These are phyloP conservation scores for Orbilia oligospora DNA, from an alignment of 2,329 filamentous ascomycete genomes.

Conservation along the genomic window DNA sequence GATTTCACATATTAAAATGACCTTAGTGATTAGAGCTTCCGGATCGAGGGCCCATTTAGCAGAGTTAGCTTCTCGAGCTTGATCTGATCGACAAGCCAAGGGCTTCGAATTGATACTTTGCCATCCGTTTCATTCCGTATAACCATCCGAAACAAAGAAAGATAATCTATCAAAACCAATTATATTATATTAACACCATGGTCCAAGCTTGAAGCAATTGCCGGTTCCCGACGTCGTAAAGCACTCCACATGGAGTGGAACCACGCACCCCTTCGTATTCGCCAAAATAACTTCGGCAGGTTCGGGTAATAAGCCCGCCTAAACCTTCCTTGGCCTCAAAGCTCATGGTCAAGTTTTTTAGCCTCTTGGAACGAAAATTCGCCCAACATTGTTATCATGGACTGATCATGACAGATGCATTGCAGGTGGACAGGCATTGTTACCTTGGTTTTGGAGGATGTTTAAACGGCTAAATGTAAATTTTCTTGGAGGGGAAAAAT, in stretches of 20 bases:
- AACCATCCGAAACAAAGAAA: neutral
- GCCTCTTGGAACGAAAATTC: slow-evolving; percentile 24
- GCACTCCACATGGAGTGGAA: neutral
- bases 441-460: slow-evolving; percentile 15
- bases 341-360: slow-evolving; percentile 7
- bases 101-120: neutral
- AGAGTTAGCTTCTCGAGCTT: neutral
- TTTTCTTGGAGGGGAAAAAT: no score
- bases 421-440: neutral
- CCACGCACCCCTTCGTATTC: slow-evolving; percentile 33
- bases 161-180: neutral
- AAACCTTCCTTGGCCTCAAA: slow-evolving; percentile 15
- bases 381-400: slow-evolving; percentile 29
- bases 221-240: slow-evolving; percentile 16
- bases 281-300: slow-evolving; percentile 45
- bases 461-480: slow-evolving; percentile 10
- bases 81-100: neutral
- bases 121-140: neutral
- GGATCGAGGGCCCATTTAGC: neutral
- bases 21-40: neutral
- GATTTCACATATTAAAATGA: no score
- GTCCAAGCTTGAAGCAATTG: neutral
- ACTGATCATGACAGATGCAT: neutral
- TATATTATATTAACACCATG: no score
- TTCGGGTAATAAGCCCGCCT: slow-evolving; percentile 44